A percentile compares a stretch with the other conserved stretches of the same genome.
phyloP scores from a whole-genome alignment of 139 green algal genomes.

The Nannochloris sp. region DNA sequence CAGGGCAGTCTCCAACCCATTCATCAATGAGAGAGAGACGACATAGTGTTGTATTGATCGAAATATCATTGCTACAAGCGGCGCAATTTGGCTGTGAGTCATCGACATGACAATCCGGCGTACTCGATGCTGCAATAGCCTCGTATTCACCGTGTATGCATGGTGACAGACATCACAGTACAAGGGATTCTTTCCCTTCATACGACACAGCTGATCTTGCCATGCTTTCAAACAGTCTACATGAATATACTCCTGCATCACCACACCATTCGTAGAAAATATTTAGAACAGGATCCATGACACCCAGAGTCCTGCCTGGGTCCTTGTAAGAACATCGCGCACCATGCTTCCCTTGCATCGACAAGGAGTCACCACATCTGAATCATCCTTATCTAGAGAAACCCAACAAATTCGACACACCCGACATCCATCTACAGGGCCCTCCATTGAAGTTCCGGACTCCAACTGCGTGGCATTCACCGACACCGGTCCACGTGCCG shows the following conservation, averaged over 20 bases:
- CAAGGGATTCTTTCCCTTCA: background rate
- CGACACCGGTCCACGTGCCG: too few relatives aligned
- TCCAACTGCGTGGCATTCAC: too few relatives aligned
- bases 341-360: constrained; percentile 10
- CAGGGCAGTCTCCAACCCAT: background rate
- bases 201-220: background rate
- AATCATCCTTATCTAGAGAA: background rate
- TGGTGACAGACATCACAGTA: constrained; percentile 8
- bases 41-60: background rate
- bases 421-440: background rate
- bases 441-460: too few relatives aligned
- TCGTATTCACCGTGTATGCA: background rate
- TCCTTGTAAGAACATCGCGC: background rate
- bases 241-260: constrained; percentile 5
- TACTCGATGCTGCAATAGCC: background rate
- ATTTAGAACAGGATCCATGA: background rate
- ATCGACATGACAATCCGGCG: background rate
- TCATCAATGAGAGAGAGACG: background rate
- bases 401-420: constrained; percentile 13
- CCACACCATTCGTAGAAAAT: background rate
- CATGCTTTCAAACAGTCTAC: background rate
- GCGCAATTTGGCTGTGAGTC: background rate
- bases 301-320: too few relatives aligned
- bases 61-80: background rate
- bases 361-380: constrained; percentile 4